phyloP scores from a whole-genome alignment of 139 green algal genomes.

The Coelastrella sp. region DNA sequence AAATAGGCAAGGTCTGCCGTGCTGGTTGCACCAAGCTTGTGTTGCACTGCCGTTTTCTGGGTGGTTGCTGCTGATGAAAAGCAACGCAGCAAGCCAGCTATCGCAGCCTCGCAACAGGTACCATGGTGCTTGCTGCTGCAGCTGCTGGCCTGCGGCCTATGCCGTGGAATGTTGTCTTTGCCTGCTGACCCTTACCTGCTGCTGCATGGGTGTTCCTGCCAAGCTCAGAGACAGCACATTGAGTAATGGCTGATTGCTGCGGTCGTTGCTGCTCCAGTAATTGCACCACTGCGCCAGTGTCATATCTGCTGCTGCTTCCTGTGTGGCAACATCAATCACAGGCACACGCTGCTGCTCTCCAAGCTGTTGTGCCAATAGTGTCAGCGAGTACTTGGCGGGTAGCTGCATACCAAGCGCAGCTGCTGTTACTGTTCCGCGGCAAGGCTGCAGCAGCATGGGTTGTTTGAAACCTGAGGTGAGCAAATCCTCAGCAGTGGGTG shows the following conservation, averaged over 20 bases:
- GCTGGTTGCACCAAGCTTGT: no score
- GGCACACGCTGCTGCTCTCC: conserved; percentile 29
- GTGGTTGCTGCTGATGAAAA: no score
- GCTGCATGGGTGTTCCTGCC: neutral
- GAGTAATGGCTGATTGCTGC: neutral
- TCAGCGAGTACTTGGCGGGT: neutral
- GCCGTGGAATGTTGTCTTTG: no score
- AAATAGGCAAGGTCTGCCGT: no score
- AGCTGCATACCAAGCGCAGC: conserved; percentile 32
- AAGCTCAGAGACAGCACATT: conserved; percentile 44
- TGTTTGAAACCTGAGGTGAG: neutral
- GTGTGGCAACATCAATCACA: conserved; percentile 28
- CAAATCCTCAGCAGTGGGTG: neutral
- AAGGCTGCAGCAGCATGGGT: conserved; percentile 10
- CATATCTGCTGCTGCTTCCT: conserved; percentile 1
- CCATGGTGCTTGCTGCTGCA: no score
- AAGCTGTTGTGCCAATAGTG: neutral
- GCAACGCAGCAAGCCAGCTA: neutral
- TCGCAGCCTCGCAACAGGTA: neutral
- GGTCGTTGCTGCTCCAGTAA: neutral
- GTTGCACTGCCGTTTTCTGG: no score
- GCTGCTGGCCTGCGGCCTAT: no score
- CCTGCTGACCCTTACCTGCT: conserved; percentile 12
- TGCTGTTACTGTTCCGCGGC: conserved; percentile 16
- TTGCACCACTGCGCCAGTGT: neutral